phyloP scores from a whole-genome alignment of 768 basidiomycete genomes.

The Serendipita vermifera region DNA sequence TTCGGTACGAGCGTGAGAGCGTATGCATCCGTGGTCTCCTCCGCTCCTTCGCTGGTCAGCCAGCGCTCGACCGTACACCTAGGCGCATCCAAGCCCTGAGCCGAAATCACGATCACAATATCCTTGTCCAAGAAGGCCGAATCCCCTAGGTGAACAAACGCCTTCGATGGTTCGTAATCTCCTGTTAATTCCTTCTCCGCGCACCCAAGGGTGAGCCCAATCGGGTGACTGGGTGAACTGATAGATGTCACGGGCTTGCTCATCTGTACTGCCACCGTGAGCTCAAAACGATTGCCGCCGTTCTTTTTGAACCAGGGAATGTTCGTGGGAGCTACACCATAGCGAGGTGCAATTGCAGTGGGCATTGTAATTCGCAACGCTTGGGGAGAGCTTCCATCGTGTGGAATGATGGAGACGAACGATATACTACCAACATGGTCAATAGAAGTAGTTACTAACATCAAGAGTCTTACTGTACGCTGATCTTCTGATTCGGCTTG shows the following conservation, averaged over 20 bases:
- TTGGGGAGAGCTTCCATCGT: slow-evolving; percentile 22
- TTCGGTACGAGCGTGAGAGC: not conserved
- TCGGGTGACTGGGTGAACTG: slow-evolving; percentile 15
- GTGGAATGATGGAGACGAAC: slow-evolving; percentile 8
- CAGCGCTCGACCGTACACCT: slow-evolving; percentile 40
- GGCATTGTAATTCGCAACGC: slow-evolving; percentile 20
- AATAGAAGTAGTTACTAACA: not conserved
- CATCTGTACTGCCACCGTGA: slow-evolving; percentile 13
- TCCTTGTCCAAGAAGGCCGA: slow-evolving; percentile 32
- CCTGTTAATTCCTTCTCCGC: slow-evolving; percentile 28
- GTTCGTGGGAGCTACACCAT: slow-evolving; percentile 9
- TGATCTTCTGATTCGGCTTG: slow-evolving; percentile 9
- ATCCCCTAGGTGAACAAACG: slow-evolving; percentile 7
- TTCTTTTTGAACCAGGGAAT: not conserved
- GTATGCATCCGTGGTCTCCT: slow-evolving; percentile 2
- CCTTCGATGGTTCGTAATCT: slow-evolving; percentile 21
- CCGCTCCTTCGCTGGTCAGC: not conserved
- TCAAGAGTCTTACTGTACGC: slow-evolving; percentile 1
- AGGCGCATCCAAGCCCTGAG: slow-evolving; percentile 38
- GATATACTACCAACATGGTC: not conserved
- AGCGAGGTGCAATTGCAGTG: slow-evolving; percentile 12
- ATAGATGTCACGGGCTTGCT: slow-evolving; percentile 14
- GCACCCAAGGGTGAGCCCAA: slow-evolving; percentile 27
- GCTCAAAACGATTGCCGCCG: slow-evolving; percentile 11
- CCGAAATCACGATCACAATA: slow-evolving; percentile 39